Evolutionary conservation across 495 filamentous ascomycete species (phyloP), one percentile per base, ranked within the genome.

Genomic region (Penicillium verhagenii): DNA sequence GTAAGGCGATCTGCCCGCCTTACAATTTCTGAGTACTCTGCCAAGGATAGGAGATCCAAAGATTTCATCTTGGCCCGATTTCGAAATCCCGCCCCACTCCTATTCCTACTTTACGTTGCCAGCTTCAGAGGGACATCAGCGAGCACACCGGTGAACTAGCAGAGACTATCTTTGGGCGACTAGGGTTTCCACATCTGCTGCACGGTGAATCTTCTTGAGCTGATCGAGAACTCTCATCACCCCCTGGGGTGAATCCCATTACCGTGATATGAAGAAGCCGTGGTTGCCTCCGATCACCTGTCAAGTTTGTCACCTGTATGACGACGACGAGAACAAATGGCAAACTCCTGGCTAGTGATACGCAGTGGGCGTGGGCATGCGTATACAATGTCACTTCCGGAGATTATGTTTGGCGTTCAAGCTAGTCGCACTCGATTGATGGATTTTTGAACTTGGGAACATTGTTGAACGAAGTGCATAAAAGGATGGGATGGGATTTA

Each of bases 101-200:
- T 33, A 26, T 60, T 56, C 37, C 53, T 57, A 44, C 51, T 53
- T 58, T 49, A 45, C 61, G 52, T 67, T 57, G 61, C 52, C 61
- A 57, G 60, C 65, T 58, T 70, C 38, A 55, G 48, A 61, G 50
- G 61, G 70, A 73, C 75, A 76, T 79, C 77, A 82, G 81, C 82
- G 83, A 86, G 83, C 80, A 78, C 71, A 80, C 77, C 78, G 83
- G 83, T 79, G 76, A 73, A 66, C 66, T 54, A 74, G 66, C 67
- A 74, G 65, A 56, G 47, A 50, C 58, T 25, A n/a, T 37, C 44
- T 47, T 45, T 54, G 43, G 49, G 28, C 39, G 14, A 35, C 29
- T 33, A 54, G 47, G 45, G 33, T 23, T 44, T 26, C 33, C 40
- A 50, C 43, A 18, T 13, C 21, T 14, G 24, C 44, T 13, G 21